A percentile compares a stretch with the other conserved stretches of the same genome.
phyloP scores from a whole-genome alignment of 1,284 basidiomycete genomes.

The Marasmius tenuissimus region DNA sequence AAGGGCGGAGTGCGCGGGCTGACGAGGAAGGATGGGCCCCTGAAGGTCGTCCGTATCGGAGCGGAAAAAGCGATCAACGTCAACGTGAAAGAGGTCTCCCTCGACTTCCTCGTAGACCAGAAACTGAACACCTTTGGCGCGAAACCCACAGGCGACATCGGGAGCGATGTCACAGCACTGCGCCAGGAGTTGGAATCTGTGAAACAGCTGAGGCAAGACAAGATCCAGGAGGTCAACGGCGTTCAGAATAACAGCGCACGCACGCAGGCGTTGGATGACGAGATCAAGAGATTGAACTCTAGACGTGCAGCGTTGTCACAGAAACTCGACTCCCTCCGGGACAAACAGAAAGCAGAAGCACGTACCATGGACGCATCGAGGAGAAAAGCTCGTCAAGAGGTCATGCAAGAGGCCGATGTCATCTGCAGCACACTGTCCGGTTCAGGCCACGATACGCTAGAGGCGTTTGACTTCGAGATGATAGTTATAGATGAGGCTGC shows the following conservation, averaged over 20 bases:
- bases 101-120: conserved; percentile 85
- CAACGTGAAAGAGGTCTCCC: conserved; percentile 83
- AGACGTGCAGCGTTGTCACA: conserved; percentile 66
- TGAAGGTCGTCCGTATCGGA: conserved; percentile 91
- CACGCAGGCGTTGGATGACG: conserved; percentile 56
- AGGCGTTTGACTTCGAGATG: conserved; percentile 89
- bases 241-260: conserved; percentile 52
- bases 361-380: conserved; percentile 79
- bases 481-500: conserved; percentile 99
- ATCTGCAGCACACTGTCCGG: conserved; percentile 95
- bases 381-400: conserved; percentile 70
- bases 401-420: conserved; percentile 89
- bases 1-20: conserved; percentile 74
- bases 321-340: conserved; percentile 76
- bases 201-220: conserved; percentile 60
- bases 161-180: conserved; percentile 59
- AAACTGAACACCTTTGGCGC: conserved; percentile 56
- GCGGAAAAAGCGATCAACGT: conserved; percentile 78
- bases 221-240: conserved; percentile 60
- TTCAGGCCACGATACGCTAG: conserved; percentile 87
- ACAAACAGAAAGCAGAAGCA: conserved; percentile 75
- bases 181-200: conserved; percentile 70
- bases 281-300: conserved; percentile 68
- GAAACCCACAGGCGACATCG: conserved; percentile 44
- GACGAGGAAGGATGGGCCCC: conserved; percentile 52